Evolutionary conservation across 192 early-diverging fungal species (phyloP), one percentile per base, ranked within the genome.

Genomic region (Podila minutissima): DNA sequence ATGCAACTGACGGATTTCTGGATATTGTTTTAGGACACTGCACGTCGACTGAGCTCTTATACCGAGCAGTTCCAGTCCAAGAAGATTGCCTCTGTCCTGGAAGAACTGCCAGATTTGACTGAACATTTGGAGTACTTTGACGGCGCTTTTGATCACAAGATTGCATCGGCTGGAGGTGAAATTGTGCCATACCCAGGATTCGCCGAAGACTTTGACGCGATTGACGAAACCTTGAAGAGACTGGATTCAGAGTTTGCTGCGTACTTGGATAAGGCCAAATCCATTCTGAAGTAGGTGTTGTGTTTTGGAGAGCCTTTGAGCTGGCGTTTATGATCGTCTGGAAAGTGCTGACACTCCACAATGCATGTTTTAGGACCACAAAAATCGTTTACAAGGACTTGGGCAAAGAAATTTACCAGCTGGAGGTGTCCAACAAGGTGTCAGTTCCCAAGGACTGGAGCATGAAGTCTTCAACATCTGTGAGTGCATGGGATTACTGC

Each of bases 381-480:
- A 91, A 90, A 66, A 83, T 97, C 37, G 82, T 85, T 5, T 99
- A 93, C 88, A 94, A 93, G 69, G 91, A 97, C 84, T 85, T 98
- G 62, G 97, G 97, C 51, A 99, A 99, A 82, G 98, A 99, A 74
- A 90, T 94, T 20, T 97, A 95, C 79, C 95, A 96, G 83, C 70
- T 99, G n/a, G 97, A 99, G 72, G 85, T 97, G 10, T 92, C 97
- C 0, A 88, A 89, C 33, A 87, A 83, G 48, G 82, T 92, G 53
- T 89, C 92, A 32, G 93, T 96, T 32, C 97, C 97, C 0, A 67
- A 68, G 50, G 84, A 90, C 66, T 99, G 95, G 92, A 85, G 86
- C 37, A 82, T 89, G 33, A 83, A 94, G 69, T 96, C 94, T 5
- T 86, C 90, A 28, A 99, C 97, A 4, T 87, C 89, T 75, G 93